A percentile compares a stretch with the other conserved stretches of the same genome.
These are phyloP conservation scores for Neofusicoccum laricinum DNA, from an alignment of 2,329 filamentous ascomycete genomes.

Conservation along the genomic window DNA sequence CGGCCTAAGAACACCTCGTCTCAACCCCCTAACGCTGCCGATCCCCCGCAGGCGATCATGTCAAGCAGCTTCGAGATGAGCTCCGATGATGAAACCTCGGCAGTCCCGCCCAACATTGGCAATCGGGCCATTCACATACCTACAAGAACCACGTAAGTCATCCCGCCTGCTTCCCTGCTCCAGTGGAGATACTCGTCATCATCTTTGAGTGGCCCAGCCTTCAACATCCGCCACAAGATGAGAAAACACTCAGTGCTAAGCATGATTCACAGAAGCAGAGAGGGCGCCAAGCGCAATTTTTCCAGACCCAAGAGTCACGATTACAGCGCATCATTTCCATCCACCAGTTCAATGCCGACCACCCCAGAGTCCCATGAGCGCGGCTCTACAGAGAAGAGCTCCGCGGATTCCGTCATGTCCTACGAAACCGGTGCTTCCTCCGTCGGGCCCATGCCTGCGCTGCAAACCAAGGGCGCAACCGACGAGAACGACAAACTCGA, in stretches of 20 bases:
- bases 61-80: slow-evolving; percentile 8
- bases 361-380: slow-evolving; percentile 22
- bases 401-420: slow-evolving; percentile 35
- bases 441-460: slow-evolving; percentile 33
- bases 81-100: not conserved
- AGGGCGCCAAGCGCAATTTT: slow-evolving; percentile 5
- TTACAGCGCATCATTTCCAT: slow-evolving; percentile 9
- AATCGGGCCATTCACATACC: not conserved
- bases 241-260: not conserved
- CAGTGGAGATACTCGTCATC: too few relatives aligned
- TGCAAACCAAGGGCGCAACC: slow-evolving; percentile 42
- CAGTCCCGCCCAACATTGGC: not conserved
- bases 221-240: not conserved
- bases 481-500: slow-evolving; percentile 45
- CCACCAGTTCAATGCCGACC: slow-evolving; percentile 17
- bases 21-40: not conserved
- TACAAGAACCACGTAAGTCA: not conserved
- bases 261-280: not conserved
- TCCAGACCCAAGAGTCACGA: slow-evolving; percentile 18
- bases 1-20: not conserved
- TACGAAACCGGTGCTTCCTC: slow-evolving; percentile 34
- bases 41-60: not conserved
- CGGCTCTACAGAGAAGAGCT: slow-evolving; percentile 24
- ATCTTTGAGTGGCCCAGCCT: too few relatives aligned
- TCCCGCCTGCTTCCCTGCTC: too few relatives aligned